A percentile compares a stretch with the other conserved stretches of the same genome.
phyloP scores from a whole-genome alignment of 805 yeast species.

The Maudiozyma turicensis region DNA sequence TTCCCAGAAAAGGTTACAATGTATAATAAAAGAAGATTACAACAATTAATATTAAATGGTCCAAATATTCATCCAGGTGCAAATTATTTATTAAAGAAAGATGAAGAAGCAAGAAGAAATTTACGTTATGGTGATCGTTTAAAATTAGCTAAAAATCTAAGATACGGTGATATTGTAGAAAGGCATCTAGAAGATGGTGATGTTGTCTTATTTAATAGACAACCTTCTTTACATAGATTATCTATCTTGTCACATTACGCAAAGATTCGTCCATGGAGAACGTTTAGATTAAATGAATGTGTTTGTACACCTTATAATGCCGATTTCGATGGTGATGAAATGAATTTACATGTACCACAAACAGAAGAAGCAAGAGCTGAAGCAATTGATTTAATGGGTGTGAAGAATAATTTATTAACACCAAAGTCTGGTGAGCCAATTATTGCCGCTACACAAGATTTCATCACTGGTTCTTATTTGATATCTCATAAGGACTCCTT shows the following conservation, averaged over 20 bases:
- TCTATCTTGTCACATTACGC: slow-evolving; percentile 94
- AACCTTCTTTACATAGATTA: slow-evolving; percentile 91
- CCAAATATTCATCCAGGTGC: slow-evolving; percentile 95
- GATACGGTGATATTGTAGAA: slow-evolving; percentile 88
- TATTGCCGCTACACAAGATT: slow-evolving; percentile 99
- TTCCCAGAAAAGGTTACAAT: slow-evolving; percentile 92
- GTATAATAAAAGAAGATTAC: slow-evolving; percentile 73
- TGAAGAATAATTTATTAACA: slow-evolving; percentile 84
- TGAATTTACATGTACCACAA: slow-evolving; percentile 98
- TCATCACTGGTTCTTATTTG: slow-evolving; percentile 90
- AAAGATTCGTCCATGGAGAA: slow-evolving; percentile 94
- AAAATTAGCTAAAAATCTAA: slow-evolving; percentile 64
- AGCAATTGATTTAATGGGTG: slow-evolving; percentile 98
- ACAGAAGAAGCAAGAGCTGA: slow-evolving; percentile 98
- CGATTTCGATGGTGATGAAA: slow-evolving; percentile 98
- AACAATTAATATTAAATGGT: slow-evolving; percentile 66
- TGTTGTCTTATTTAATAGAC: slow-evolving; percentile 90
- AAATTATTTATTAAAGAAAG: slow-evolving; percentile 72
- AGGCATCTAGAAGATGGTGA: slow-evolving; percentile 97
- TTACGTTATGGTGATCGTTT: slow-evolving; percentile 79
- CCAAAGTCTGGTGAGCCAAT: slow-evolving; percentile 99
- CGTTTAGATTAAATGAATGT: slow-evolving; percentile 94
- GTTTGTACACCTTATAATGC: slow-evolving; percentile 99
- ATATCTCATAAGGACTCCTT: slow-evolving; percentile 91
- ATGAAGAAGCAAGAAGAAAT: slow-evolving; percentile 81